Base-by-base conservation (phyloP, 2,329 filamentous ascomycete species). In the Fusarium virguliforme region DNA sequence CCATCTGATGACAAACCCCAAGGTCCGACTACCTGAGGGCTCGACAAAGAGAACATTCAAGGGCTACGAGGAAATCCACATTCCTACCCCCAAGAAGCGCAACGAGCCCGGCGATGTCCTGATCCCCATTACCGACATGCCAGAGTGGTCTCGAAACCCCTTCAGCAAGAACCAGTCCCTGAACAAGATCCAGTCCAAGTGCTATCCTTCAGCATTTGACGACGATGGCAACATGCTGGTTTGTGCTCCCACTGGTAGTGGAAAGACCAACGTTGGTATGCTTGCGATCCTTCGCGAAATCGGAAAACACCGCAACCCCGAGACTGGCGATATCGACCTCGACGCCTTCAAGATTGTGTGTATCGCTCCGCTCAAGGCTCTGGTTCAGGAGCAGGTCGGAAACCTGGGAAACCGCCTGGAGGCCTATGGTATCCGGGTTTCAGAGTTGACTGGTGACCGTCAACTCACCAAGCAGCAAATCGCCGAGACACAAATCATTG, bases 401-500 rank as follows among this genome's bases (percentile, higher is more conserved):
- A 99, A 98, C 81, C 97, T 99, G 80, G 95, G 96, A 73, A 94
- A 94, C 79, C 90, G 97, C 64, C 86, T 99, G 9, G 94, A 95
- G 79, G 90, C 94, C 1, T 98, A 95, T 72, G 96, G 96, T 40
- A 94, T 99, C 78, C 92, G 89, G 65, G 96, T 99, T 10, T 90
- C 95, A n/a, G 96, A 99, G 82, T 85, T 99, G 77, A 99, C 96
- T 68, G 96, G 96, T 84, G 96, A 99, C 83, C 93, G 96, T 59
- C 96, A 98, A 82, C 91, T 99, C 79, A 99, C 95, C 22, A 99
- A 99, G 83, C 94, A 97, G 81, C 96, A 99, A 85, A 98, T 99
- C 70, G 90, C 95, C 2, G 96, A 99, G 77, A 99, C 96, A 1
- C 95, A 99, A 80, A 91, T 99, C 74, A 99, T 99, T 75, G 95